phyloP scores from a whole-genome alignment of 768 basidiomycete species.

The Naganishia vaughanmartiniae region DNA sequence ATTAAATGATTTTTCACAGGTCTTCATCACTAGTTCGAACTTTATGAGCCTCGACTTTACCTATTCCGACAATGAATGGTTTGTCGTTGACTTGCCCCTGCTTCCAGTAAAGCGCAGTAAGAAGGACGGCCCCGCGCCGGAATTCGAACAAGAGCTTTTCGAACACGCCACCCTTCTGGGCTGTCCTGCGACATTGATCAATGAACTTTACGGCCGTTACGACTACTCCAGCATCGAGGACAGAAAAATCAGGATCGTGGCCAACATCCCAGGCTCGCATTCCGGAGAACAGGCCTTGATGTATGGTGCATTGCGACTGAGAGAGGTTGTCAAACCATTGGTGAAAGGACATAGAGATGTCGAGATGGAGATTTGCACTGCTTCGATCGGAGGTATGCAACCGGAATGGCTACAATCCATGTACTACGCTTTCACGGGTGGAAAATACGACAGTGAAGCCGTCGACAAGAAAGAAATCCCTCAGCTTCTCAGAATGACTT shows the following conservation, averaged over 20 bases:
- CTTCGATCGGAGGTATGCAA: constrained; percentile 28
- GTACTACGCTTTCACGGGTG: constrained; percentile 30
- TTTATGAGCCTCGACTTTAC: constrained; percentile 29
- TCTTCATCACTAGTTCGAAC: constrained; percentile 31
- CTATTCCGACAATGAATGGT: constrained; percentile 33
- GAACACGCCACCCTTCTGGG: constrained; percentile 28
- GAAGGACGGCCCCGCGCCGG: background rate
- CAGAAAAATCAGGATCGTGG: constrained; percentile 23
- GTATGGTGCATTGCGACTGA: constrained; percentile 29
- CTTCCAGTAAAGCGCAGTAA: background rate
- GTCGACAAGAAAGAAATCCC: constrained; percentile 1
- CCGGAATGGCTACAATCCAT: constrained; percentile 28
- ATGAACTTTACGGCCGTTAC: constrained; percentile 25
- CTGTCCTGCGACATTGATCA: constrained; percentile 26
- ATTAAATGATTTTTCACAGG: background rate
- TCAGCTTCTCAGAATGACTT: constrained; percentile 15
- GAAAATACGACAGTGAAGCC: constrained; percentile 9
- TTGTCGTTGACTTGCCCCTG: constrained; percentile 32
- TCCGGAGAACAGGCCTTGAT: constrained; percentile 16
- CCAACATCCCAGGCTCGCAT: constrained; percentile 26
- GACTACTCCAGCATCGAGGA: constrained; percentile 27
- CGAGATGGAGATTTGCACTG: constrained; percentile 29
- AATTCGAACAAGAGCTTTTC: constrained; percentile 32
- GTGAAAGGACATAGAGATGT: constrained; percentile 15
- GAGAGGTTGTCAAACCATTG: constrained; percentile 25